Evolutionary conservation across 2,329 filamentous ascomycete genomes (phyloP).

Genomic region (Sarocladiaceae sp.): DNA sequence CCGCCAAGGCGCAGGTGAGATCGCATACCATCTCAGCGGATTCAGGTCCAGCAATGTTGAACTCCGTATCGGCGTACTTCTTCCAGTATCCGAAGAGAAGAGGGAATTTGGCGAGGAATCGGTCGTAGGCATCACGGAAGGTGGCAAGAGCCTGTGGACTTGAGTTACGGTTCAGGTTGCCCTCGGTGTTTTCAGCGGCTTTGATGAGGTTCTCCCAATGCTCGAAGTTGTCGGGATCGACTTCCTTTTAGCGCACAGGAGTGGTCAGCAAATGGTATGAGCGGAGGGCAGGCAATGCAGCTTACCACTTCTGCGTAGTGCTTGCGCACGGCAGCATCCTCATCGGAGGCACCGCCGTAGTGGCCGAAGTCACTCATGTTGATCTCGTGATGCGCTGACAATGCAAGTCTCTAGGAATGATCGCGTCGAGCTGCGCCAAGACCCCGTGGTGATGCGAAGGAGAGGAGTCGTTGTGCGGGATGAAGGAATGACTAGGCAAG

Average conservation of each 20-base stretch:
- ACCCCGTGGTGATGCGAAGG: neutral
- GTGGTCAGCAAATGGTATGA: conserved; percentile 17
- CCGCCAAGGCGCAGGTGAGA: neutral
- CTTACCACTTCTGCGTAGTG: conserved; percentile 69
- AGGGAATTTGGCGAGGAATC: conserved; percentile 89
- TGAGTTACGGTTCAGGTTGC: conserved; percentile 92
- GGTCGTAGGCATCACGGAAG: conserved; percentile 81
- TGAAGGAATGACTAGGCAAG: neutral
- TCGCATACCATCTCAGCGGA: conserved; percentile 83
- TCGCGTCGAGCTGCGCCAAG: neutral
- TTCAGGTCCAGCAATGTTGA: conserved; percentile 93
- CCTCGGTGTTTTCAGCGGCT: conserved; percentile 77
- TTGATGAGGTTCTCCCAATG: conserved; percentile 89
- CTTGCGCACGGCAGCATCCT: conserved; percentile 75
- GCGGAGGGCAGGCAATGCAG: conserved; percentile 9
- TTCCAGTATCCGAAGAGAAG: conserved; percentile 99
- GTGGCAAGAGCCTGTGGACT: conserved; percentile 87
- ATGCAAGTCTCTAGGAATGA: neutral
- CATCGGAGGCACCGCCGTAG: conserved; percentile 70
- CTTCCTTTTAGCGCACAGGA: conserved; percentile 34
- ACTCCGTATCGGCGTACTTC: conserved; percentile 97
- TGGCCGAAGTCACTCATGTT: conserved; percentile 64
- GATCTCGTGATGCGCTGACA: conserved; percentile 12
- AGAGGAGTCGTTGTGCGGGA: conserved; percentile 2
- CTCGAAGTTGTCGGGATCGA: conserved; percentile 85